Conservation (phyloP, 345 rosid species). For the Eucalyptus erythrocorys region DNA sequence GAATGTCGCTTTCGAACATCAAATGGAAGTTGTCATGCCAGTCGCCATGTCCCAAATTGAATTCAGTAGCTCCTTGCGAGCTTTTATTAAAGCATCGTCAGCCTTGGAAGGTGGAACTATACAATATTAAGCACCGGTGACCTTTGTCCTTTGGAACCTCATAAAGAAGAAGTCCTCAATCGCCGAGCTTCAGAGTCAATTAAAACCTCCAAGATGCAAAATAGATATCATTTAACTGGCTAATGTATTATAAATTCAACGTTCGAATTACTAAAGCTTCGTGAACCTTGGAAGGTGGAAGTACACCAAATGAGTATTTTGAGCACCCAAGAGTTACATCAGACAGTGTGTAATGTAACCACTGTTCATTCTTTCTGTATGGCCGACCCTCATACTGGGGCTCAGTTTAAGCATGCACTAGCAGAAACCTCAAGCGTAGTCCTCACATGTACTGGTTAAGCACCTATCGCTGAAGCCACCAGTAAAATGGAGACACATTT, state of each 20-base stretch:
- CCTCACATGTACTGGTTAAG: not conserved
- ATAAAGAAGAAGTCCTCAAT: not conserved
- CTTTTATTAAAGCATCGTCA: not conserved
- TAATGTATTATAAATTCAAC: not conserved
- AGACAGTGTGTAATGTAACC: not conserved
- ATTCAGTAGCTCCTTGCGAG: not conserved
- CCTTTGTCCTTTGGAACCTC: not conserved
- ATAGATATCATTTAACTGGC: not conserved
- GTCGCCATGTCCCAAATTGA: not conserved
- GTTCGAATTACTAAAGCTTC: no score
- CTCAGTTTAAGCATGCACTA: not conserved
- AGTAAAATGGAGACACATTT: not conserved
- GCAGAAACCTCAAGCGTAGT: not conserved
- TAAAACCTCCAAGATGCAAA: not conserved
- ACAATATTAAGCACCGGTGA: not conserved
- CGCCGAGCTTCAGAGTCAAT: not conserved
- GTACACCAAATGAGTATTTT: not conserved
- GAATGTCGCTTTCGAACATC: not conserved
- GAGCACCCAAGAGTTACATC: not conserved
- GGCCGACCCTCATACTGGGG: not conserved
- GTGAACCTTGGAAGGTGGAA: no score
- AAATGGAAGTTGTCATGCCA: not conserved
- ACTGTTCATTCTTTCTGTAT: not conserved
- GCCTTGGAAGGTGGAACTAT: not conserved
- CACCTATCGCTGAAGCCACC: not conserved